phyloP scores from a whole-genome alignment of 2,329 filamentous ascomycete species.

The Cladosporium sp. region DNA sequence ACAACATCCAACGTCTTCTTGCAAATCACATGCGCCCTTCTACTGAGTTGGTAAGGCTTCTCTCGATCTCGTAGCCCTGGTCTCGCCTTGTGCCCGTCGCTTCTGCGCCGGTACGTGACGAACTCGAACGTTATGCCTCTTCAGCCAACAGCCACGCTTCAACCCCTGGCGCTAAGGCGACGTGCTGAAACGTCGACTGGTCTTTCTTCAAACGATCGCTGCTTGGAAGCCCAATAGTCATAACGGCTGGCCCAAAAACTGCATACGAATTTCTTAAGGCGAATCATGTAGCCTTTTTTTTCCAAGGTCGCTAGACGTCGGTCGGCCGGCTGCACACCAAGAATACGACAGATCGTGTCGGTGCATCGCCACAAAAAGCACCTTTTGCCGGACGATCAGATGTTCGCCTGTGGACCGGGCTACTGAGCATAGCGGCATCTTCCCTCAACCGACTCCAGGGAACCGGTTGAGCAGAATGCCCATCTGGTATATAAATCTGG shows the following conservation, averaged over 20 bases:
- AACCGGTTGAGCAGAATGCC: neutral
- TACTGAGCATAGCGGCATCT: too few species aligned
- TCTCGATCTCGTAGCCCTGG: neutral
- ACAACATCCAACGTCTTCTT: neutral
- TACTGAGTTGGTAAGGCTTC: too few species aligned
- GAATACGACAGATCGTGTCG: conserved; percentile 2
- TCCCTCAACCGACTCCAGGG: neutral
- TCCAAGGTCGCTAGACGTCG: neutral
- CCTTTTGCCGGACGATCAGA: neutral
- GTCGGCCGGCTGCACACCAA: neutral
- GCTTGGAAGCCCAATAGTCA: conserved; percentile 8
- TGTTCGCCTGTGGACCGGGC: conserved; percentile 3
- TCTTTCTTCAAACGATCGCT: neutral
- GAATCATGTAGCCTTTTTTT: neutral
- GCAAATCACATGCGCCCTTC: neutral
- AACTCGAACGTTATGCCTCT: neutral
- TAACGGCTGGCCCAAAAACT: conserved; percentile 3
- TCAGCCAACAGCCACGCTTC: conserved; percentile 1
- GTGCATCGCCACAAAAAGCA: conserved; percentile 4
- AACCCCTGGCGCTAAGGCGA: conserved; percentile 1
- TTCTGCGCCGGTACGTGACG: neutral
- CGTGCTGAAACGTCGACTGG: conserved; percentile 5
- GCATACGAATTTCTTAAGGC: neutral
- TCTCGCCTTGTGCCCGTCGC: neutral
- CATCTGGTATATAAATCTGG: neutral